Evolutionary conservation across 2,329 filamentous ascomycete species (phyloP).

Genomic region (Fusarium sp.): DNA sequence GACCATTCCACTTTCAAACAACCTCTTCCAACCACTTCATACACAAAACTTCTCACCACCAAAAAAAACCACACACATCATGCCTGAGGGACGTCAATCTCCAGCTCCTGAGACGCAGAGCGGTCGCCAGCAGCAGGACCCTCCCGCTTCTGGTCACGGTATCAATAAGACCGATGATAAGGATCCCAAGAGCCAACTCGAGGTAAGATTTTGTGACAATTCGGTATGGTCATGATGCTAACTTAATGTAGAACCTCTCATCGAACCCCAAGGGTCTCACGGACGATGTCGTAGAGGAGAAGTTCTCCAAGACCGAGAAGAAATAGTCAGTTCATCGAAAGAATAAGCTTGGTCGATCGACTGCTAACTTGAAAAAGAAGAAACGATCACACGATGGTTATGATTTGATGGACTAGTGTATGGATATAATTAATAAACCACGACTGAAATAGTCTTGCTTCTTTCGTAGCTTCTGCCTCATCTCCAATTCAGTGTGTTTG

Average conservation of each 20-base stretch:
- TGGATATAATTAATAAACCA: slow-evolving; percentile 24
- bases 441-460: neutral
- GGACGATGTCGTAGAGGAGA: slow-evolving; percentile 69
- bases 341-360: neutral
- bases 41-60: neutral
- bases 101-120: slow-evolving; percentile 77
- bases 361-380: neutral
- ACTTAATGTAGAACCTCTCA: slow-evolving; percentile 56
- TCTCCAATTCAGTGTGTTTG: too few species aligned
- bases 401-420: slow-evolving; percentile 13
- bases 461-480: neutral
- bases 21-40: neutral
- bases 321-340: slow-evolving; percentile 11
- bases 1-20: slow-evolving; percentile 5
- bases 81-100: slow-evolving; percentile 83
- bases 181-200: slow-evolving; percentile 62
- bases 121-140: slow-evolving; percentile 70
- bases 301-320: slow-evolving; percentile 64
- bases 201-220: slow-evolving; percentile 51
- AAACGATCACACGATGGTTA: slow-evolving; percentile 6
- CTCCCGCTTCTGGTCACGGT: slow-evolving; percentile 68
- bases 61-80: slow-evolving; percentile 55
- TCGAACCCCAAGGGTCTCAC: slow-evolving; percentile 76
- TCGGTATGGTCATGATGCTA: neutral
- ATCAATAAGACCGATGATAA: slow-evolving; percentile 61